These are phyloP conservation scores for Leccinum broughii DNA, from an alignment of 768 basidiomycete genomes.

Conservation along the genomic window DNA sequence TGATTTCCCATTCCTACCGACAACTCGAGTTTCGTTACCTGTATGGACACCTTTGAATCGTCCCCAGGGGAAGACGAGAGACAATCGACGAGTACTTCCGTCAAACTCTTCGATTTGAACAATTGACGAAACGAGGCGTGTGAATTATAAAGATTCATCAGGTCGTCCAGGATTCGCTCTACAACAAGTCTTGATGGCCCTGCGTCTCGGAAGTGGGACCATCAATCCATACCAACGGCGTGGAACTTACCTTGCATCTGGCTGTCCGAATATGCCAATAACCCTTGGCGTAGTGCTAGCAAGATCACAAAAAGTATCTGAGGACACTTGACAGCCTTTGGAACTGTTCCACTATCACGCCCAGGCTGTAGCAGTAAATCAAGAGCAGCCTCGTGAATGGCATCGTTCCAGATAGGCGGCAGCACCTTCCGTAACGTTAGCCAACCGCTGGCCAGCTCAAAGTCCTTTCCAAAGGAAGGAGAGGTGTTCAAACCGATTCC, in stretches of 20 bases:
- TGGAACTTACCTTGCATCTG: slow-evolving; percentile 15
- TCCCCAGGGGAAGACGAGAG: slow-evolving; percentile 47
- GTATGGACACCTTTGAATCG: slow-evolving; percentile 49
- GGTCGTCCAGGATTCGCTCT: slow-evolving; percentile 54
- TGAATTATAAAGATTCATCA: slow-evolving; percentile 67
- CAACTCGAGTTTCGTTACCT: slow-evolving; percentile 67
- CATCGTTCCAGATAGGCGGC: slow-evolving; percentile 66
- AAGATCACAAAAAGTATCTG: slow-evolving; percentile 75
- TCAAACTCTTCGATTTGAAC: slow-evolving; percentile 71
- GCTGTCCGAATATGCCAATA: slow-evolving; percentile 30
- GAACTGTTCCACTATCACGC: not conserved
- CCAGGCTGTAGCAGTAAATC: slow-evolving; percentile 64
- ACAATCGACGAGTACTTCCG: slow-evolving; percentile 64
- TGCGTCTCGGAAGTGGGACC: slow-evolving; percentile 6
- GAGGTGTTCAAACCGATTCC: slow-evolving; percentile 54
- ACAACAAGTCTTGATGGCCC: slow-evolving; percentile 24
- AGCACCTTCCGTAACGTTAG: slow-evolving; percentile 66
- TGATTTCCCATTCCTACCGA: slow-evolving; percentile 65
- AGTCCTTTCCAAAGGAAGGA: slow-evolving; percentile 71
- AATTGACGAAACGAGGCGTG: slow-evolving; percentile 66
- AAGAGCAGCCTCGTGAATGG: slow-evolving; percentile 67
- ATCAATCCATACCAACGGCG: not conserved
- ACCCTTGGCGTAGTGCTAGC: slow-evolving; percentile 64
- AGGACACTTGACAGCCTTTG: slow-evolving; percentile 51
- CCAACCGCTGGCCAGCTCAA: slow-evolving; percentile 87